Percentiles rank a stretch among this genome's conserved stretches.
phyloP scores from a whole-genome alignment of 179 eudicot genomes.

The Carnegiea gigantea region DNA sequence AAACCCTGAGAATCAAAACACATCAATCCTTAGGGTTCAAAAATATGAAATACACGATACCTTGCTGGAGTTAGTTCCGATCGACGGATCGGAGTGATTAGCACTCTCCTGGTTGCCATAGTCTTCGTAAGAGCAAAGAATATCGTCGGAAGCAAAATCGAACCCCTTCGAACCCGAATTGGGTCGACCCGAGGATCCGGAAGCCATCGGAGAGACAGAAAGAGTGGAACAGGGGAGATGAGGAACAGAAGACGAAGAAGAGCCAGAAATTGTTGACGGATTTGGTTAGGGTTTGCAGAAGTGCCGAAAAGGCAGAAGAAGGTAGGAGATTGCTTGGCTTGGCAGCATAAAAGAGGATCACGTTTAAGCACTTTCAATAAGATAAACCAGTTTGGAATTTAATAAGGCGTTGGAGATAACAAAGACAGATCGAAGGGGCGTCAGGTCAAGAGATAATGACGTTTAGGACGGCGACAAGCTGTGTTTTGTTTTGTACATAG shows the following conservation, averaged over 20 bases:
- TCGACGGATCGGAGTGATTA: conserved; percentile 64
- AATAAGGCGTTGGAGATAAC: background rate
- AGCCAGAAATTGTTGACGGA: conserved; percentile 16
- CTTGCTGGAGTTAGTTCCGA: conserved; percentile 50
- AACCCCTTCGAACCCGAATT: conserved; percentile 59
- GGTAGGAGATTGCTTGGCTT: conserved; percentile 12
- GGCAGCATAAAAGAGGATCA: conserved; percentile 16
- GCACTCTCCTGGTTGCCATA: conserved; percentile 48
- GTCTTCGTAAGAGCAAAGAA: conserved; percentile 86
- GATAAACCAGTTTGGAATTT: background rate
- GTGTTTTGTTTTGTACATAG: background rate
- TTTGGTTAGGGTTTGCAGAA: conserved; percentile 25
- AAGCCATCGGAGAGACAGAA: conserved; percentile 49
- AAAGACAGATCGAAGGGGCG: background rate
- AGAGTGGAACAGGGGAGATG: background rate
- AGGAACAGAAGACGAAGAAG: background rate
- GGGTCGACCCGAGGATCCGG: conserved; percentile 70
- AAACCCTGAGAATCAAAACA: conserved; percentile 13
- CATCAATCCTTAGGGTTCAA: background rate
- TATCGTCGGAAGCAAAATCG: conserved; percentile 84
- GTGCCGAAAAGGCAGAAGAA: background rate
- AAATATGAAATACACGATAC: conserved; percentile 24
- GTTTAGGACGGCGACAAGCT: background rate
- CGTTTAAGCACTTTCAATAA: background rate
- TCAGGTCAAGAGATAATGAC: conserved; percentile 5